phyloP scores from a whole-genome alignment of 768 basidiomycete genomes.

The Calocybe gangraenosa region DNA sequence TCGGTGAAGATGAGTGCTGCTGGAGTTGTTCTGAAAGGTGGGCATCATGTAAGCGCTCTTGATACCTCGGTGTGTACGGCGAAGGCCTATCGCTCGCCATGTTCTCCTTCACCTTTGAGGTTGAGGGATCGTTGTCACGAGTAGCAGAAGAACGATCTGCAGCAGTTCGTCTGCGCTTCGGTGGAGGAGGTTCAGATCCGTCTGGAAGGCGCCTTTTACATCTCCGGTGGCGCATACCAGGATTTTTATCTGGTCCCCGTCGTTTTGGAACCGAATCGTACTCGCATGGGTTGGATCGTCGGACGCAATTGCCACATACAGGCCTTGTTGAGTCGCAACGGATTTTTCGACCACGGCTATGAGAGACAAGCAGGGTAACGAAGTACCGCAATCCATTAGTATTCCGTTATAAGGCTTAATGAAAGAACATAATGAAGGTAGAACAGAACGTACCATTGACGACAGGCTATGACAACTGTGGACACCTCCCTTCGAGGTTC shows the following conservation, averaged over 20 bases:
- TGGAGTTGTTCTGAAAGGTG: slow-evolving; percentile 12
- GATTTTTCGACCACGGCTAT: slow-evolving; percentile 80
- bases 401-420: slow-evolving; percentile 38
- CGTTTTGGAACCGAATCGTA: slow-evolving; percentile 81
- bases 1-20: slow-evolving; percentile 16
- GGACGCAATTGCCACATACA: slow-evolving; percentile 76
- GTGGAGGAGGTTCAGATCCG: slow-evolving; percentile 42
- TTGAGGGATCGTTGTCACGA: slow-evolving; percentile 26
- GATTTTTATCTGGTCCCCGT: slow-evolving; percentile 82
- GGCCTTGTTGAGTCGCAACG: slow-evolving; percentile 83
- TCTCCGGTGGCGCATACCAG: slow-evolving; percentile 77
- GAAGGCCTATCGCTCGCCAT: slow-evolving; percentile 26
- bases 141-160: slow-evolving; percentile 25
- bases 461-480: slow-evolving; percentile 77
- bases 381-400: slow-evolving; percentile 27
- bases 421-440: slow-evolving; percentile 27
- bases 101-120: slow-evolving; percentile 36
- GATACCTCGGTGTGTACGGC: slow-evolving; percentile 19
- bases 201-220: slow-evolving; percentile 78
- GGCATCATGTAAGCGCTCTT: slow-evolving; percentile 20
- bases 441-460: slow-evolving; percentile 61
- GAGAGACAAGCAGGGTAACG: slow-evolving; percentile 26
- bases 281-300: slow-evolving; percentile 72
- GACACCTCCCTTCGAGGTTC: slow-evolving; percentile 55
- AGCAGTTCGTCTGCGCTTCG: slow-evolving; percentile 49